Conservation (phyloP, 163 green algal genomes). For the Smithsoniella earleae region DNA sequence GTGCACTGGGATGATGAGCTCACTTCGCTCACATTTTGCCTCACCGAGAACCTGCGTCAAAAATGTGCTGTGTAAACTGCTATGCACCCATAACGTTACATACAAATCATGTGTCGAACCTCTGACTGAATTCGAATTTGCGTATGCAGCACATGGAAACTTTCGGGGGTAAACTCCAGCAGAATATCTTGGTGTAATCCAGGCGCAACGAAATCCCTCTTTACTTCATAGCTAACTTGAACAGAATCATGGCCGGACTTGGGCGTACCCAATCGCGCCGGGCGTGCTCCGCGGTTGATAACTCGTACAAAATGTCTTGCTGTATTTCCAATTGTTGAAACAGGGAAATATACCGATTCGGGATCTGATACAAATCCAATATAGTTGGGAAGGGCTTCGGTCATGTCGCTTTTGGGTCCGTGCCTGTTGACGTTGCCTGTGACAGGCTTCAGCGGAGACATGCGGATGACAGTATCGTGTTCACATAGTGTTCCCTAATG, state of each 20-base stretch:
- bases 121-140: neutral
- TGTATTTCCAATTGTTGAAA: neutral
- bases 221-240: neutral
- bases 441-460: too few species aligned
- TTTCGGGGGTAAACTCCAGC: neutral
- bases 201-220: neutral
- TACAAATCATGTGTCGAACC: too few species aligned
- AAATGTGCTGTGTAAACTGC: too few species aligned
- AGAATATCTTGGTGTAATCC: neutral
- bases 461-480: too few species aligned
- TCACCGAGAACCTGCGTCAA: too few species aligned
- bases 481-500: too few species aligned
- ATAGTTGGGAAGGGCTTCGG: too few species aligned
- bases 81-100: too few species aligned
- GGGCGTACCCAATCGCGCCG: neutral
- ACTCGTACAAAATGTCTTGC: neutral
- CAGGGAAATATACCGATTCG: neutral
- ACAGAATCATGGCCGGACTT: too few species aligned
- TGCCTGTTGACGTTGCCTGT: too few species aligned
- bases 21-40: too few species aligned
- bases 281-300: neutral
- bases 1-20: neutral
- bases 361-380: slow-evolving; percentile 6
- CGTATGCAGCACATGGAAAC: neutral
- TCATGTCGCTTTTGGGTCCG: too few species aligned